Percentiles rank a stretch among this genome's conserved stretches.
These are phyloP conservation scores for Russula lepida DNA, from an alignment of 768 basidiomycete species.

Conservation along the genomic window DNA sequence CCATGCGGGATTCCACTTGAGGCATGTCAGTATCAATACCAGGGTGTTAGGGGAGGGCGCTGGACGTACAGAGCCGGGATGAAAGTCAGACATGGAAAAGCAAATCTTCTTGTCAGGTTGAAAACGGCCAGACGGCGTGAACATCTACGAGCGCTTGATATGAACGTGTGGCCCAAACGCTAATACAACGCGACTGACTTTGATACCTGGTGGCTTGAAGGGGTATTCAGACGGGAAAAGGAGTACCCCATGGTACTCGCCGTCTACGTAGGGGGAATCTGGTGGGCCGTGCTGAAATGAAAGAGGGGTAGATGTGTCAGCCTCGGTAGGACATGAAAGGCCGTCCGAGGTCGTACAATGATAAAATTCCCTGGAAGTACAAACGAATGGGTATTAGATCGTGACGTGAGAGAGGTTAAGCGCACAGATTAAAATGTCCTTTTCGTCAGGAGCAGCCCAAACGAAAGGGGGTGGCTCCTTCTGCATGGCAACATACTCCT, in stretches of 20 bases:
- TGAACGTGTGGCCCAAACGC: background rate
- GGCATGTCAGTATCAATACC: background rate
- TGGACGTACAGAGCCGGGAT: slow-evolving; percentile 70
- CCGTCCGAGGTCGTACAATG: slow-evolving; percentile 48
- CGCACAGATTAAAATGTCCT: slow-evolving; percentile 93
- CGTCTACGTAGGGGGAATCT: slow-evolving; percentile 82
- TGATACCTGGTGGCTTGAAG: slow-evolving; percentile 95
- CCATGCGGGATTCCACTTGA: slow-evolving; percentile 92
- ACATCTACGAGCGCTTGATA: slow-evolving; percentile 49
- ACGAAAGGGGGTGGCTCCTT: slow-evolving; percentile 91
- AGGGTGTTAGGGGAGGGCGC: background rate
- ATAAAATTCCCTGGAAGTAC: slow-evolving; percentile 80
- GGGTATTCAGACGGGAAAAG: slow-evolving; percentile 92
- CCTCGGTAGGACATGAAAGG: background rate
- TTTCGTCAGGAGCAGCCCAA: slow-evolving; percentile 93
- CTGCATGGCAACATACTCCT: slow-evolving; percentile 91
- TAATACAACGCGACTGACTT: slow-evolving; percentile 41
- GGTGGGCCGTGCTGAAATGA: slow-evolving; percentile 81
- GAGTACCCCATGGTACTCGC: slow-evolving; percentile 91
- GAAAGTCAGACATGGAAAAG: slow-evolving; percentile 96
- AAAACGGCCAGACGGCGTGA: slow-evolving; percentile 85
- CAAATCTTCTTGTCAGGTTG: slow-evolving; percentile 93
- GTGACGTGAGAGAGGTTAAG: slow-evolving; percentile 16
- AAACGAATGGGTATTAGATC: background rate
- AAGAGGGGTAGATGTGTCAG: slow-evolving; percentile 15